A percentile compares a stretch with the other conserved stretches of the same genome.
These are phyloP conservation scores for Cryptosporidium xiaoi DNA, from an alignment of 169 alveolate species.

Conservation along the genomic window DNA sequence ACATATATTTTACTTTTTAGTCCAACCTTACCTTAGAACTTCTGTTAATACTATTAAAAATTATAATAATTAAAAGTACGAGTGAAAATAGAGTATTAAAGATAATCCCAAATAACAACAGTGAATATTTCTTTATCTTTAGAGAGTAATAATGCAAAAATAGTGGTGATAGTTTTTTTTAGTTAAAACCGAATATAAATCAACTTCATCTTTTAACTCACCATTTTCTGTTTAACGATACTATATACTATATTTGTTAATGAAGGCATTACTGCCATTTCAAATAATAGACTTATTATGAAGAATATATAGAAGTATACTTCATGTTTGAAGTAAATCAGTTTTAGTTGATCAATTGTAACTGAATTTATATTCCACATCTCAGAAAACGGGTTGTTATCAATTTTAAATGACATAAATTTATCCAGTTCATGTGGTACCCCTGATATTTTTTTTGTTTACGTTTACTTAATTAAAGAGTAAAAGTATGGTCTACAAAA, in stretches of 20 bases:
- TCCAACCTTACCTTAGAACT: conserved; percentile 30
- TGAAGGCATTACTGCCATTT: conserved; percentile 44
- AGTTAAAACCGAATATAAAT: too few species aligned
- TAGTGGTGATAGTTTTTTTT: not conserved
- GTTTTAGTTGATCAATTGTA: conserved; percentile 48
- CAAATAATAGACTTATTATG: conserved; percentile 38
- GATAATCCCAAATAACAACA: conserved; percentile 22
- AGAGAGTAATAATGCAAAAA: not conserved
- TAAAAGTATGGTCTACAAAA: not conserved
- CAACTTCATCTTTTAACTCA: conserved; percentile 3
- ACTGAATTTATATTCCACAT: conserved; percentile 43
- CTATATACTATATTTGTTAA: conserved; percentile 10
- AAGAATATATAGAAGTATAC: conserved; percentile 56
- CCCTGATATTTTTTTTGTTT: conserved; percentile 2
- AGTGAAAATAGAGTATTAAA: conserved; percentile 23
- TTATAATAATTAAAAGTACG: not conserved
- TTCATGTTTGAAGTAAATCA: conserved; percentile 67
- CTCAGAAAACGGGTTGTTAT: conserved; percentile 24
- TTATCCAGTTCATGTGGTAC: conserved; percentile 48
- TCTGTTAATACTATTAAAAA: conserved; percentile 11
- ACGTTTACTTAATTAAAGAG: too few species aligned
- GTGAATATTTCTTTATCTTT: conserved; percentile 24
- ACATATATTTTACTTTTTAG: not conserved
- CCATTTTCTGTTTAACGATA: conserved; percentile 48
- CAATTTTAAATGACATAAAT: conserved; percentile 28